Percentiles rank a stretch among this genome's conserved stretches.
Evolutionary conservation across 2,329 filamentous ascomycete species (phyloP).

Genomic region (Colletotrichum siamense): DNA sequence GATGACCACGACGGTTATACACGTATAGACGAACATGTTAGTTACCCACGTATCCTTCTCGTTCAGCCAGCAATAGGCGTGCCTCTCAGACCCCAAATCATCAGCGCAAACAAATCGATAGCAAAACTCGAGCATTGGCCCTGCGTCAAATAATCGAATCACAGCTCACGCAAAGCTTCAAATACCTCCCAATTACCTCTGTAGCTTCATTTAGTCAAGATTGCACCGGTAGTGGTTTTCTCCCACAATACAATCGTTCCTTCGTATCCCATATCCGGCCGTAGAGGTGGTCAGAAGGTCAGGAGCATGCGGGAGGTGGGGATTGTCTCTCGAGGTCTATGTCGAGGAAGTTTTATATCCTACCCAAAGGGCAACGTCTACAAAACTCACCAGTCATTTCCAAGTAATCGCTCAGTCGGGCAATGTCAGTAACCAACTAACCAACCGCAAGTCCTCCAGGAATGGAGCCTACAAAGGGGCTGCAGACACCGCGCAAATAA

Average conservation of each 20-base stretch:
- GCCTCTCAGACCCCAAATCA: background rate
- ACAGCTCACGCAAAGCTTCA: no score
- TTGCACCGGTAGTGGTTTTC: no score
- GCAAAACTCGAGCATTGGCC: no score
- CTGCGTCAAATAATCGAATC: no score
- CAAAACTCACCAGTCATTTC: background rate
- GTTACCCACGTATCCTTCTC: no score
- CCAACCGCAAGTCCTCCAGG: rapidly evolving
- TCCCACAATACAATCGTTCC: no score
- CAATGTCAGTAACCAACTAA: background rate
- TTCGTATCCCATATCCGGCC: no score
- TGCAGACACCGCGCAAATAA: rapidly evolving
- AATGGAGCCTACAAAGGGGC: background rate
- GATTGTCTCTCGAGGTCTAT: background rate
- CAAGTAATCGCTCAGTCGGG: rapidly evolving
- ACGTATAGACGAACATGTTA: no score
- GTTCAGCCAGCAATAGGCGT: background rate
- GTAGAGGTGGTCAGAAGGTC: background rate
- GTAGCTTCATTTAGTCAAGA: no score
- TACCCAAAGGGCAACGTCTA: background rate
- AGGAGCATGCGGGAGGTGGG: background rate
- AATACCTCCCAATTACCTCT: no score
- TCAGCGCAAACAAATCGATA: no score
- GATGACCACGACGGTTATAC: rapidly evolving
- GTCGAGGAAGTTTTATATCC: rapidly evolving